Conservation (phyloP, 2,329 filamentous ascomycete genomes). For the Diaporthe destruens region DNA sequence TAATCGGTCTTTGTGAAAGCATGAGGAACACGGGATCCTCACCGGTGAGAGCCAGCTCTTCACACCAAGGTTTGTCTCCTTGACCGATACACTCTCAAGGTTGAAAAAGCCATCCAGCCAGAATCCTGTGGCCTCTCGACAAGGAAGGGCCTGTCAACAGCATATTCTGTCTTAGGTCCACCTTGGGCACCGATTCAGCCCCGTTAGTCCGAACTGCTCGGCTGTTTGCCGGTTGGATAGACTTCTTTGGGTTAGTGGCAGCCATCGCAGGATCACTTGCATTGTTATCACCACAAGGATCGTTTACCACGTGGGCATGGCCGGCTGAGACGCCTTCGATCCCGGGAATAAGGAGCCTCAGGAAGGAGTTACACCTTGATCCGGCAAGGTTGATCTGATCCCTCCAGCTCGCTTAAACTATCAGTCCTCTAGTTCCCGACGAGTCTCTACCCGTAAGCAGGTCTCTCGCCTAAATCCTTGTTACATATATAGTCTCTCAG, state of each 20-base stretch:
- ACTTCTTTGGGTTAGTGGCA: not conserved
- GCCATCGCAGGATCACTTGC: conserved; percentile 8
- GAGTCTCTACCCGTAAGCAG: not conserved
- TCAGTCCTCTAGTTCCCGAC: not conserved
- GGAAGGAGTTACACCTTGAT: not conserved
- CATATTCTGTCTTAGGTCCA: not conserved
- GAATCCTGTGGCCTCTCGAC: not conserved
- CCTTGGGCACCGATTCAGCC: not conserved
- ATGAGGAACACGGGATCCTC: not conserved
- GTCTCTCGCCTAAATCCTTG: not conserved
- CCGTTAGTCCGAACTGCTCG: not conserved
- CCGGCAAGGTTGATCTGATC: not conserved
- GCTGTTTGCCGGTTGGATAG: not conserved
- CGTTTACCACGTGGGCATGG: conserved; percentile 11
- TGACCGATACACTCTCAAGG: not conserved
- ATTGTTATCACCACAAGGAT: not conserved
- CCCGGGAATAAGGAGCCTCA: not conserved
- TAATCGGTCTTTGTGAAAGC: not conserved
- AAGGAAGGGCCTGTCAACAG: conserved; percentile 14
- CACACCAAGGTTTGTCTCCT: not conserved
- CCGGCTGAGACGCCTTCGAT: not conserved
- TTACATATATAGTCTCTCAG: not conserved
- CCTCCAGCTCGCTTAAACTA: conserved; percentile 16
- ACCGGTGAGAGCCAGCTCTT: conserved; percentile 1
- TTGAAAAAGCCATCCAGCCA: not conserved